Percentiles rank a stretch among this genome's conserved stretches.
phyloP scores from a whole-genome alignment of 306 rosid genomes.

The Sindora glabra region DNA sequence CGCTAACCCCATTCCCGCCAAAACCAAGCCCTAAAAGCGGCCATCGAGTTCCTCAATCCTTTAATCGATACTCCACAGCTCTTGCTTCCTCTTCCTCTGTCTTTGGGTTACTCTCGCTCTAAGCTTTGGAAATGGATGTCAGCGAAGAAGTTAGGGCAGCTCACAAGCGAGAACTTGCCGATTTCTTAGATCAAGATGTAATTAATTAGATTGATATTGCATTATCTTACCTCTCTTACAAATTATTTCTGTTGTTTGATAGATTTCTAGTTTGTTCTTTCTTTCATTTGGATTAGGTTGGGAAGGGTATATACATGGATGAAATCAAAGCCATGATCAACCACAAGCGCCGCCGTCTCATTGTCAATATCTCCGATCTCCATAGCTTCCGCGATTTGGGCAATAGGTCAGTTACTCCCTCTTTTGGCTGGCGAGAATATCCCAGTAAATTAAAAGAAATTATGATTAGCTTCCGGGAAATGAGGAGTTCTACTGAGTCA shows the following conservation, averaged over 20 bases:
- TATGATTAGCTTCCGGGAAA: too few species aligned
- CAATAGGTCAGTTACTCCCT: conserved; percentile 44
- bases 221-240: neutral
- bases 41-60: neutral
- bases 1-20: conserved; percentile 47
- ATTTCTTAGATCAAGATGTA: conserved; percentile 85
- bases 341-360: conserved; percentile 79
- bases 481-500: too few species aligned
- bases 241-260: neutral
- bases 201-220: neutral
- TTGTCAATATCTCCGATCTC: conserved; percentile 89
- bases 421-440: neutral
- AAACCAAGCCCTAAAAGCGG: conserved; percentile 15
- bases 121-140: conserved; percentile 51
- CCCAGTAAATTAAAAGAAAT: neutral
- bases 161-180: conserved; percentile 83
- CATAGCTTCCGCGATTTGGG: conserved; percentile 82
- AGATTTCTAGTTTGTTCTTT: neutral
- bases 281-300: conserved; percentile 21
- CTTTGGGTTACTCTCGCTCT: neutral
- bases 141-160: conserved; percentile 87
- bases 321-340: conserved; percentile 78
- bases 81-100: neutral
- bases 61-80: neutral
- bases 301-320: conserved; percentile 66